Base-by-base conservation (phyloP, 2,329 filamentous ascomycete genomes). In the Dendrostoma leiphaemia region DNA sequence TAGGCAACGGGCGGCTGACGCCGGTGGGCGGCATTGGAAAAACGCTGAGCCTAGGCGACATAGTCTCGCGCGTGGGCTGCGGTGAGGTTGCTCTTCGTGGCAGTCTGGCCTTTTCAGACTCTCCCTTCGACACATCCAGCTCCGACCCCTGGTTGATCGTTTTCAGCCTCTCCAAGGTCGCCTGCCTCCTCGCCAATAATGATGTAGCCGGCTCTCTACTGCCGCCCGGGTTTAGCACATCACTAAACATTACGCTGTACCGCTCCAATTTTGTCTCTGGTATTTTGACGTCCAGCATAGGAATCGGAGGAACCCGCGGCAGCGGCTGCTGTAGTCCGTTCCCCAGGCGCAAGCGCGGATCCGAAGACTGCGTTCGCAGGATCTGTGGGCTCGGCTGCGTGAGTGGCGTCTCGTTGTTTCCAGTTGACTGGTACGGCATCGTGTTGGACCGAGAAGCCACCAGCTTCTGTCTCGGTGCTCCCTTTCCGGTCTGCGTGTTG, bases 241-340 rank as follows among this genome's bases (percentile, higher is more conserved):
- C 82, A 52, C 86, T 84, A 65, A 97, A 97, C 92, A 97, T 97
- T 60, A 97, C 82, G 62, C 91, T 96, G 63, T 96, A 97, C 46
- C 93, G 79, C 67, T 97, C 93, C 79, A 97, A 78, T 59, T 88
- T 84, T 52, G 89, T 80, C 47, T 82, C 81, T 1, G 93, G 92
- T 54, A 97, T 94, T 49, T 92, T 84, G 15, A 97, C 80, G 62
- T 91, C 79, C 19, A 97, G 74, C 6, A 87, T 69, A 2, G 73
- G 70, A 9, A 66, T 65, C 5, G 56, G 52, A 35, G 56, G 56
- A n/a, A 52, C 21, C 29, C 28, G 17, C n/a, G 38, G n/a, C 38
- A 24, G 45, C 21, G 46, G 40, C 32, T 41, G 28, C 21, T 53
- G 43, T 13, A 47, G 44, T 29, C 46, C 7, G 10, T 32, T 40